These are phyloP conservation scores for Lasiodiplodia theobromae DNA, from an alignment of 2,329 filamentous ascomycete species.

Conservation along the genomic window DNA sequence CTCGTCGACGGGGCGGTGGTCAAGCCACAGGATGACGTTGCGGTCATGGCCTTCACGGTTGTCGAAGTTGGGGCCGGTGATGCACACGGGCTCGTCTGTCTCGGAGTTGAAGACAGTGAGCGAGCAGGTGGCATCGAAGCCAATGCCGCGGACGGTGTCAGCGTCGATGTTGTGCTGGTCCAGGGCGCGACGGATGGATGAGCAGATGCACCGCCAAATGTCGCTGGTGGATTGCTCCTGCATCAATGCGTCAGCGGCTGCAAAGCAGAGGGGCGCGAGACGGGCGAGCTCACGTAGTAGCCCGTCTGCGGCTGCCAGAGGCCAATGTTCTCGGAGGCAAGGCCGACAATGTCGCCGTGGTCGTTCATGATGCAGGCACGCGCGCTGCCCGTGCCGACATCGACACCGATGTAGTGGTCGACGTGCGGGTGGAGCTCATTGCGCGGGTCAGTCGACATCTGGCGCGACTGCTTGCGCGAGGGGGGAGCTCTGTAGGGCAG, in stretches of 20 bases:
- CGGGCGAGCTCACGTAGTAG: slow-evolving; percentile 56
- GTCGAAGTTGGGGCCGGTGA: slow-evolving; percentile 86
- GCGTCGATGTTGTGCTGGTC: slow-evolving; percentile 81
- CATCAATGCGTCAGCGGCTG: slow-evolving; percentile 31
- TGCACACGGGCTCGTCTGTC: slow-evolving; percentile 87
- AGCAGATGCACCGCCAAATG: slow-evolving; percentile 95
- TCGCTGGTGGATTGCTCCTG: slow-evolving; percentile 97
- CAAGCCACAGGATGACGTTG: slow-evolving; percentile 97
- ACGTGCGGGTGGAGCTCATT: slow-evolving; percentile 64
- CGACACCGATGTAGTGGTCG: slow-evolving; percentile 81
- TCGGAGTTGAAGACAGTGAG: slow-evolving; percentile 88
- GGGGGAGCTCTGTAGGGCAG: slow-evolving; percentile 37
- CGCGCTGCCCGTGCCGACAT: slow-evolving; percentile 95
- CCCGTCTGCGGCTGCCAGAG: slow-evolving; percentile 62
- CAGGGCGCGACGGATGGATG: slow-evolving; percentile 83
- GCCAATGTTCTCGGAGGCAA: slow-evolving; percentile 61
- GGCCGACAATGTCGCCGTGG: slow-evolving; percentile 80
- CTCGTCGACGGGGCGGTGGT: slow-evolving; percentile 90
- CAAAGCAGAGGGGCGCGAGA: not conserved
- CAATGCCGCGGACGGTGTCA: slow-evolving; percentile 81
- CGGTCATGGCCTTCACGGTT: slow-evolving; percentile 79
- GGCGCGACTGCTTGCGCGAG: slow-evolving; percentile 48
- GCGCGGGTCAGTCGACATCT: slow-evolving; percentile 59
- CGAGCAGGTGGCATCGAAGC: slow-evolving; percentile 99
- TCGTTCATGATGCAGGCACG: slow-evolving; percentile 95